A percentile compares a stretch with the other conserved stretches of the same genome.
phyloP scores from a whole-genome alignment of 345 rosid species.

The Mangifera indica region DNA sequence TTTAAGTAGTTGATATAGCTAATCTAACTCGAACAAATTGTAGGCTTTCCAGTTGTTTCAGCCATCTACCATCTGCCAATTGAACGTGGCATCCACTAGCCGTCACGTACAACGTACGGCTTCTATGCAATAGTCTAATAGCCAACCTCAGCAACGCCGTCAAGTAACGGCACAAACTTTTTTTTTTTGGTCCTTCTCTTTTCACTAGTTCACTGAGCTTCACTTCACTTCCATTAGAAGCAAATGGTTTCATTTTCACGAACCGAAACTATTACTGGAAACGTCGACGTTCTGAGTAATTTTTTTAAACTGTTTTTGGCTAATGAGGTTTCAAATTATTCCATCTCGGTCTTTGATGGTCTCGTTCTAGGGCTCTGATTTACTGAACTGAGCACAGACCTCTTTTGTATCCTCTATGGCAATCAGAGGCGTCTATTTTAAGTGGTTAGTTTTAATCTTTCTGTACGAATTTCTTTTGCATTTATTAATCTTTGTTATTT shows the following conservation, averaged over 20 bases:
- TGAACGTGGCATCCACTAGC: too few species aligned
- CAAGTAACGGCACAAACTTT: not conserved
- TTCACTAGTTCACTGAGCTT: not conserved
- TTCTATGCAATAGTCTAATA: too few species aligned
- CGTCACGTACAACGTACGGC: too few species aligned
- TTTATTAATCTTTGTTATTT: not conserved
- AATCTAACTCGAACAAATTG: too few species aligned
- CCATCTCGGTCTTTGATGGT: not conserved
- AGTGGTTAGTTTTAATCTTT: constrained; percentile 63
- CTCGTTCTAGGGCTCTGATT: constrained; percentile 22
- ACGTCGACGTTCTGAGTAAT: not conserved
- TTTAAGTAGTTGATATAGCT: too few species aligned
- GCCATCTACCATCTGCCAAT: too few species aligned
- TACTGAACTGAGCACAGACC: not conserved
- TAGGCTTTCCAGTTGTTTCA: too few species aligned
- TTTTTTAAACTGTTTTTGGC: not conserved
- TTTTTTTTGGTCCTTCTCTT: not conserved
- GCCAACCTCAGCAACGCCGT: too few species aligned
- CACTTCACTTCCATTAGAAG: not conserved
- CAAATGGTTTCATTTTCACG: not conserved
- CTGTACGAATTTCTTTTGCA: not conserved
- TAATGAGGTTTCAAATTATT: constrained; percentile 16
- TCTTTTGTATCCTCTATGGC: constrained; percentile 48
- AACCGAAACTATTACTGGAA: not conserved
- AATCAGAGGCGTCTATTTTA: constrained; percentile 86